These are phyloP conservation scores for Trichoderma hamatum DNA, from an alignment of 2,329 filamentous ascomycete species.

Conservation along the genomic window DNA sequence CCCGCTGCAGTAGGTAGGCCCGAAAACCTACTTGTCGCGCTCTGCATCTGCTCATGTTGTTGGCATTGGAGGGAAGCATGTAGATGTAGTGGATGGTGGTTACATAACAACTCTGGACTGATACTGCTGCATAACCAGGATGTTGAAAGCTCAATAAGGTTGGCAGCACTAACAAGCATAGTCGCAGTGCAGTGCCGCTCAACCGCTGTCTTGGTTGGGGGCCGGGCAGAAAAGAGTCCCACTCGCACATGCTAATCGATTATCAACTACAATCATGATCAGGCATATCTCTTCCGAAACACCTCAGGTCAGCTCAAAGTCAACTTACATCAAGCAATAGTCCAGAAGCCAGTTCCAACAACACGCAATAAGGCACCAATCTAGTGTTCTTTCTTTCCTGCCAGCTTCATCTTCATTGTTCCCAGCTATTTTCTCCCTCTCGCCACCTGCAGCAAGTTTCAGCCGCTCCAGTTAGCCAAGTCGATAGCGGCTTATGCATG, in stretches of 20 bases:
- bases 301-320: not conserved
- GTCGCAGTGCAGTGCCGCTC: not conserved
- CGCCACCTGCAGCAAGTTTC: not conserved
- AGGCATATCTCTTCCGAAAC: not conserved
- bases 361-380: not conserved
- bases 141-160: not conserved
- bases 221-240: not conserved
- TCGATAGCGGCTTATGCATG: slow-evolving; percentile 25
- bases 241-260: not conserved
- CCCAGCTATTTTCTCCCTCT: not conserved
- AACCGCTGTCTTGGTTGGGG: not conserved
- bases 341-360: not conserved
- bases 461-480: slow-evolving; percentile 16
- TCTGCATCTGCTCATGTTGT: not conserved
- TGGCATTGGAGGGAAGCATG: not conserved
- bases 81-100: not conserved
- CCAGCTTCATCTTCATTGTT: not conserved
- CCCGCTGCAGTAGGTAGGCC: not conserved
- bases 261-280: not conserved
- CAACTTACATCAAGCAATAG: not conserved
- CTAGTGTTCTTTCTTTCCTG: not conserved
- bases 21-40: slow-evolving; percentile 3
- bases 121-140: not conserved
- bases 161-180: not conserved
- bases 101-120: no score